phyloP scores from a whole-genome alignment of 805 yeast genomes.

The Crinitomyces ghanaensis region DNA sequence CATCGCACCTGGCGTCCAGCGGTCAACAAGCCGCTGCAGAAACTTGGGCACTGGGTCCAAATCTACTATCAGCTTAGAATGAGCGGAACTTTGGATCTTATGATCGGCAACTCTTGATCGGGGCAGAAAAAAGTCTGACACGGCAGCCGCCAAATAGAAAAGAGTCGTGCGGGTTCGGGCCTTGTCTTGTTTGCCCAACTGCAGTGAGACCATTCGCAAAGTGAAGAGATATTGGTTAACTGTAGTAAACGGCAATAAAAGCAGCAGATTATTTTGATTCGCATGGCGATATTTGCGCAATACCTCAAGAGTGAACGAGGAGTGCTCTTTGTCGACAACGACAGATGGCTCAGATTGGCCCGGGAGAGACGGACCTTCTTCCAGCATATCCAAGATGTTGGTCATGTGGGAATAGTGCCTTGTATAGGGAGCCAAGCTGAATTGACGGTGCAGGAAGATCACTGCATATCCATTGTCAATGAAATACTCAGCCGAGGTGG shows the following conservation, averaged over 20 bases:
- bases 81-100: constrained; percentile 74
- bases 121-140: constrained; percentile 91
- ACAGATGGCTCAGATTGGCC: constrained; percentile 37
- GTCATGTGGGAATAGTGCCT: constrained; percentile 76
- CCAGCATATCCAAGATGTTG: constrained; percentile 75
- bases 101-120: constrained; percentile 78
- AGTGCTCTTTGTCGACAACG: constrained; percentile 49
- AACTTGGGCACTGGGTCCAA: constrained; percentile 96
- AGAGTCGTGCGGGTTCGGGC: constrained; percentile 35
- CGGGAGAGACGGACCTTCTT: constrained; percentile 27
- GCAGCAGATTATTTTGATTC: constrained; percentile 38
- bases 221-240: constrained; percentile 91
- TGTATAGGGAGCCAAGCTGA: constrained; percentile 84
- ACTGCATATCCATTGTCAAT: constrained; percentile 82
- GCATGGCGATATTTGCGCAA: constrained; percentile 42
- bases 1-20: constrained; percentile 95
- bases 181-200: constrained; percentile 33
- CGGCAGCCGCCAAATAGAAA: constrained; percentile 94
- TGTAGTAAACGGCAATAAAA: constrained; percentile 82
- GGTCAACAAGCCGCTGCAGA: constrained; percentile 71
- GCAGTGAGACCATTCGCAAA: constrained; percentile 51
- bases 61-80: constrained; percentile 71
- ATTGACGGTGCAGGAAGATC: constrained; percentile 84
- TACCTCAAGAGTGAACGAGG: constrained; percentile 47
- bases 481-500: constrained; percentile 88